These are phyloP conservation scores for Boletus rufocinnamomeus DNA, from an alignment of 768 basidiomycete species.

Conservation along the genomic window DNA sequence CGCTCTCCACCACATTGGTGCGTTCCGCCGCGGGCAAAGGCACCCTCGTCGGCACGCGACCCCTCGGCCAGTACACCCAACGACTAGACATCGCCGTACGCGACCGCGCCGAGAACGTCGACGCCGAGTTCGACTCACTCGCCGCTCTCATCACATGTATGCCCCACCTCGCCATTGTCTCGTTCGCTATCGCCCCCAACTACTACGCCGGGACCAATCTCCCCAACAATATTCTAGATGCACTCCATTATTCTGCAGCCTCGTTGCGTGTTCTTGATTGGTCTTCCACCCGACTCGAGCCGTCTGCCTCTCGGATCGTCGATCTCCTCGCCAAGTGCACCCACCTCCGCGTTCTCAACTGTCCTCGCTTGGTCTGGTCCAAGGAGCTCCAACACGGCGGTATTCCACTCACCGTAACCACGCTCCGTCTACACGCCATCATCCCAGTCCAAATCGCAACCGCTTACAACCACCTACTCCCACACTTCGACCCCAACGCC, in stretches of 20 bases:
- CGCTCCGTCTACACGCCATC: conserved; percentile 11
- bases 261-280: conserved; percentile 28
- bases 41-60: conserved; percentile 9
- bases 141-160: conserved; percentile 18
- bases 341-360: conserved; percentile 21
- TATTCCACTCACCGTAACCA: conserved; percentile 17
- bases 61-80: conserved; percentile 26
- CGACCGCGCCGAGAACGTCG: conserved; percentile 3
- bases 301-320: neutral
- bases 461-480: neutral
- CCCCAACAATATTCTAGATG: conserved; percentile 13
- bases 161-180: conserved; percentile 24
- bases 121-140: conserved; percentile 9
- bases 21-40: conserved; percentile 14
- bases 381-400: neutral
- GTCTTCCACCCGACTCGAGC: neutral
- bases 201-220: neutral
- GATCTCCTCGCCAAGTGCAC: conserved; percentile 15
- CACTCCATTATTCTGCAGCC: conserved; percentile 15
- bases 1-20: conserved; percentile 19
- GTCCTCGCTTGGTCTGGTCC: conserved; percentile 12
- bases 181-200: conserved; percentile 9
- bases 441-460: neutral
- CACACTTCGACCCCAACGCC: neutral
- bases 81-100: conserved; percentile 31